Percentiles rank a stretch among this genome's conserved stretches.
phyloP scores from a whole-genome alignment of 2,329 filamentous ascomycete species.

The Penicillium sp. region DNA sequence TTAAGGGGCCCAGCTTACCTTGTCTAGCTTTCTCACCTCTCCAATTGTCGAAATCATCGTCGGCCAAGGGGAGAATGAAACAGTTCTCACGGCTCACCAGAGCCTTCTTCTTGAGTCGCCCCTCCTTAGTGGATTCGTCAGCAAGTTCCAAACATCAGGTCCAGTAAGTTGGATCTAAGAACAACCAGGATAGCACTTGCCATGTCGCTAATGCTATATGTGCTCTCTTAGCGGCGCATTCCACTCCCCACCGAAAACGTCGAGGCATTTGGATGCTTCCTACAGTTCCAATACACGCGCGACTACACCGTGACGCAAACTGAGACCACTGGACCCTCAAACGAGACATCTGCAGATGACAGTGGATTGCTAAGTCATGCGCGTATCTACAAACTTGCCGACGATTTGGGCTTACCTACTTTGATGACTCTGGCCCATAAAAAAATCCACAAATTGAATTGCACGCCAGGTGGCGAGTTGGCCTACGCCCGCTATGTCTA shows the following conservation, averaged over 20 bases:
- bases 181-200: not conserved
- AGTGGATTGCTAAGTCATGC: slow-evolving; percentile 87
- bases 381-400: slow-evolving; percentile 82
- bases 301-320: slow-evolving; percentile 76
- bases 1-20: slow-evolving; percentile 3
- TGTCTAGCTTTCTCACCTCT: slow-evolving; percentile 59
- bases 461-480: slow-evolving; percentile 85
- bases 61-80: slow-evolving; percentile 59
- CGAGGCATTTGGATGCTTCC: slow-evolving; percentile 73
- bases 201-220: not conserved
- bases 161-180: slow-evolving; percentile 50
- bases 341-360: slow-evolving; percentile 69
- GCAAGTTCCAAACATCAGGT: slow-evolving; percentile 60
- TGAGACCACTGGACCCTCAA: slow-evolving; percentile 59
- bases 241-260: slow-evolving; percentile 66
- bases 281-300: slow-evolving; percentile 80
- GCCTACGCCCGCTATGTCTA: slow-evolving; percentile 90
- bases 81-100: slow-evolving; percentile 75
- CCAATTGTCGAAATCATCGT: slow-evolving; percentile 69
- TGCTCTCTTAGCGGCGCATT: slow-evolving; percentile 58
- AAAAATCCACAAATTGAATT: slow-evolving; percentile 91
- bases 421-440: slow-evolving; percentile 76
- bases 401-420: slow-evolving; percentile 67
- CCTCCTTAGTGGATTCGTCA: slow-evolving; percentile 66
- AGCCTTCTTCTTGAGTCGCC: slow-evolving; percentile 72